These are phyloP conservation scores for Ailanthus altissimus DNA, from an alignment of 345 rosid genomes.

Conservation along the genomic window DNA sequence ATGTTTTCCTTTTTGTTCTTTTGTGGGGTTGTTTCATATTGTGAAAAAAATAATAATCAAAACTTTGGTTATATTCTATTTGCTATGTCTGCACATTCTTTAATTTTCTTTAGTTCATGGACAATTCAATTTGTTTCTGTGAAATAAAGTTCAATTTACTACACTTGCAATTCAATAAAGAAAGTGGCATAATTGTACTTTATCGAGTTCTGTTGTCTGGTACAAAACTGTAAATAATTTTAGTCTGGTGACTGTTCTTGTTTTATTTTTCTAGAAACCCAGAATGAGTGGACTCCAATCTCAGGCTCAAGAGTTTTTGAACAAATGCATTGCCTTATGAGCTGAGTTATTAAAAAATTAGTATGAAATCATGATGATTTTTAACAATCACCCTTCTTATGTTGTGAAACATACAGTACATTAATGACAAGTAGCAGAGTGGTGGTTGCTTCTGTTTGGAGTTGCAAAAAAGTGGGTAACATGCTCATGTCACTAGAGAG, in stretches of 20 bases:
- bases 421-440: not conserved
- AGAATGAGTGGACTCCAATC: not conserved
- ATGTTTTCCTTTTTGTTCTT: not conserved
- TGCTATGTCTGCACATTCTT: not conserved
- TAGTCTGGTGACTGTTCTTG: no score
- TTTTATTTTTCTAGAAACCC: not conserved
- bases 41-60: not conserved
- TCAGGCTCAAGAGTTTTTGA: not conserved
- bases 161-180: not conserved
- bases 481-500: not conserved
- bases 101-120: not conserved
- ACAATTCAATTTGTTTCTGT: not conserved
- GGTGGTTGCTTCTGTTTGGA: not conserved
- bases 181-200: not conserved
- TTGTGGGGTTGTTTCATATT: not conserved
- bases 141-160: conserved; percentile 3
- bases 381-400: not conserved
- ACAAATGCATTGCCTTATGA: not conserved
- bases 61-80: not conserved
- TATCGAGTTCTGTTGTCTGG: not conserved
- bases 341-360: not conserved
- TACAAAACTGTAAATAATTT: not conserved
- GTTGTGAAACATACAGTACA: not conserved
- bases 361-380: not conserved
- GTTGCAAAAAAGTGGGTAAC: not conserved